Percentiles rank a stretch among this genome's conserved stretches.
These are phyloP conservation scores for Durio zibethinus DNA, from an alignment of 345 rosid genomes.

Conservation along the genomic window DNA sequence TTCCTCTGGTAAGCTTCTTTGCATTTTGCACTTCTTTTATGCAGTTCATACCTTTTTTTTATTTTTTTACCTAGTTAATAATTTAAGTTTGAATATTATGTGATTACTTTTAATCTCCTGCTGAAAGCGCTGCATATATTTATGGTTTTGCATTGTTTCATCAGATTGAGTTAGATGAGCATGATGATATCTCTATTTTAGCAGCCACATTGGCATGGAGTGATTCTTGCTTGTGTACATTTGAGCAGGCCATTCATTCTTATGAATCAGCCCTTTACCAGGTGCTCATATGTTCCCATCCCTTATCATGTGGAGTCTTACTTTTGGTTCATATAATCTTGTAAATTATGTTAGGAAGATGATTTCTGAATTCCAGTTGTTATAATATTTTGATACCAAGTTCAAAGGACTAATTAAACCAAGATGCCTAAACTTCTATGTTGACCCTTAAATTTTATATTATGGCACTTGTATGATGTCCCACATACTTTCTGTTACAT, in stretches of 20 bases:
- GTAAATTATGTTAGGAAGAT: not conserved
- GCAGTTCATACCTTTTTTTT: not conserved
- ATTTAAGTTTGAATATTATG: not conserved
- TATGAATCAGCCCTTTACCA: conserved; percentile 53
- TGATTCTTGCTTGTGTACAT: conserved; percentile 42
- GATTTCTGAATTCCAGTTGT: not conserved
- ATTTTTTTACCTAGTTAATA: not conserved
- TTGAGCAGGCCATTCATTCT: conserved; percentile 60
- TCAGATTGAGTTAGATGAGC: conserved; percentile 87
- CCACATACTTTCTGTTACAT: not conserved
- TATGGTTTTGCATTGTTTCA: conserved; percentile 14
- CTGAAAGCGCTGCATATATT: not conserved
- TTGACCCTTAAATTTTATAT: not conserved
- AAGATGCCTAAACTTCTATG: not conserved
- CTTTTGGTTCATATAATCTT: not conserved
- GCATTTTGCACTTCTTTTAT: conserved; percentile 10
- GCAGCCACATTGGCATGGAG: conserved; percentile 75
- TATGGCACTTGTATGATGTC: not conserved
- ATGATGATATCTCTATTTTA: conserved; percentile 54
- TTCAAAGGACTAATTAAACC: not conserved
- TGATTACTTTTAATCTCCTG: conserved; percentile 7
- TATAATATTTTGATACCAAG: not conserved
- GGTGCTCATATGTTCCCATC: conserved; percentile 37
- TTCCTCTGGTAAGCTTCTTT: conserved; percentile 79
- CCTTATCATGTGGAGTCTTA: not conserved